A percentile compares a stretch with the other conserved stretches of the same genome.
Conservation (phyloP, 2,329 filamentous ascomycete genomes). For the Botrytis hyacinthi region DNA sequence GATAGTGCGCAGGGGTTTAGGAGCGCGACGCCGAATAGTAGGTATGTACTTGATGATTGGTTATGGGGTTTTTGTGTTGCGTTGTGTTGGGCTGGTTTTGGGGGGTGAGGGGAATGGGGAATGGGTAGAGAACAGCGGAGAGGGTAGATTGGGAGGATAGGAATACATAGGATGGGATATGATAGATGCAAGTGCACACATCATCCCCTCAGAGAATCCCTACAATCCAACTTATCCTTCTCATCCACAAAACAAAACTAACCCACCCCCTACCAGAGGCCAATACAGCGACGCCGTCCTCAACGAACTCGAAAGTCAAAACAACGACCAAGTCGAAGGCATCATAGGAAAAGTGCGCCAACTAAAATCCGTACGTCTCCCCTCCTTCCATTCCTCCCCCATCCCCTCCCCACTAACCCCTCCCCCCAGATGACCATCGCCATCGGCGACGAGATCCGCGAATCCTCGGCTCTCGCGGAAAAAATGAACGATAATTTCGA, state of each 20-base stretch:
- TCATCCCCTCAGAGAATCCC: neutral
- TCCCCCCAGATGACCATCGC: conserved; percentile 72
- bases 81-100: neutral
- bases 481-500: conserved; percentile 97
- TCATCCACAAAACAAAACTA: neutral
- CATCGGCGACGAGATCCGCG: conserved; percentile 93
- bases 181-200: neutral
- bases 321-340: conserved; percentile 85
- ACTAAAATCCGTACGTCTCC: conserved; percentile 74
- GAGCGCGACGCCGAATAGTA: conserved; percentile 69
- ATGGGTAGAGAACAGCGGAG: neutral
- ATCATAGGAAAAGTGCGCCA: conserved; percentile 86
- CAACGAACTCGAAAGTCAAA: conserved; percentile 92
- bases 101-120: too few relatives aligned
- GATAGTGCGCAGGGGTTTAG: conserved; percentile 48
- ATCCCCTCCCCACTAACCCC: neutral
- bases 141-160: neutral
- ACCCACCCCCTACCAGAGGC: conserved; percentile 52
- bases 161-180: conserved; percentile 10
- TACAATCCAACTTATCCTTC: too few relatives aligned
- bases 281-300: conserved; percentile 92
- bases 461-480: conserved; percentile 82
- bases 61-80: neutral
- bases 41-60: conserved; percentile 45
- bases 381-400: conserved; percentile 27